Base-by-base conservation (phyloP, 495 filamentous ascomycete genomes). In the Aspergillus bridgeri region DNA sequence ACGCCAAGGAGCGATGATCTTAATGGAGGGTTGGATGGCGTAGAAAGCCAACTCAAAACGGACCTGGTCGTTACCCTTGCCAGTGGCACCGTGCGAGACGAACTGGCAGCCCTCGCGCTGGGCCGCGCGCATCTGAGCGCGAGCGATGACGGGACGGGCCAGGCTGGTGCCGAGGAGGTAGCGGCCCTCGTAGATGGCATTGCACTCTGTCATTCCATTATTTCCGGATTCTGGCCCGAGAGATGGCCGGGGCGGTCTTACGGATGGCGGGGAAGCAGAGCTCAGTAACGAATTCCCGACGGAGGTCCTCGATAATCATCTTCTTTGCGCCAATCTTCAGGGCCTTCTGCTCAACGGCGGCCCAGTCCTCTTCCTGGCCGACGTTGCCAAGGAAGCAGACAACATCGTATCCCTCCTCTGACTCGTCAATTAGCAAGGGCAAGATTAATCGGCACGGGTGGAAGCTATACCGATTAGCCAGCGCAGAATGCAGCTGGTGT, bases 1-100 rank as follows among this genome's bases (percentile, higher is more conserved):
- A 60, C 93, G 79, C 92, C 93, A 96, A 27, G 91, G 93, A 48
- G 91, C 90, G 69, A 96, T 90, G 74, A 95, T 82, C 75, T 92
- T 89, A 75, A 92, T 89, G 47, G 75, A 74, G 54, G 89, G 89
- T 72, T 91, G 81, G 60, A 87, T 75, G 56, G 89, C 88, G 67
- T 84, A 83, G 76, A 89, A 91, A 38, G 84, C 88, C 57, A 91
- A 80, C 68, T 91, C 88, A 77, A 96, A 94, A 65, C 91, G 86
- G 57, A 95, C 88, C 72, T 92, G 87, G 71, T 93, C 89, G 66
- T 92, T 92, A 61, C 89, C 91, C 74, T 93, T 92, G 60, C 89
- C 89, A 22, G 90, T 92, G 78, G 88, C 91, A 57, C 90, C 89
- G 77, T 93, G 90, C 61, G 83, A 86, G 65, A 92, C 79, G 74